Evolutionary conservation across 352 stramenopile genomes (phyloP).

Genomic region (Blastocystis hominis): DNA sequence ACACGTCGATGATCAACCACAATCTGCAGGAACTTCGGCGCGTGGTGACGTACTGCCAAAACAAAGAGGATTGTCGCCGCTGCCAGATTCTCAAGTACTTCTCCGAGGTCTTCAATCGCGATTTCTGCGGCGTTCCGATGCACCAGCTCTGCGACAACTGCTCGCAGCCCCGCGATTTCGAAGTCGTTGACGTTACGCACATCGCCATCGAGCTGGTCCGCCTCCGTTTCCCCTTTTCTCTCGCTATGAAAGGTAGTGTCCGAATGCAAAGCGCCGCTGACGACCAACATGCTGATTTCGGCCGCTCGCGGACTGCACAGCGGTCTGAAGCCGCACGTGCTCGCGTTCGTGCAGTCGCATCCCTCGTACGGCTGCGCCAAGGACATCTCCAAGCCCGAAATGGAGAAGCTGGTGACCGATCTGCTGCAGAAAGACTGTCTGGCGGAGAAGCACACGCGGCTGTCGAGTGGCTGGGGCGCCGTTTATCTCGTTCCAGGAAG

Average conservation of each 20-base stretch:
- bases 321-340: neutral
- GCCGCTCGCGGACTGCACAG: neutral
- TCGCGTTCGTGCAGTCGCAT: neutral
- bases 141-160: slow-evolving; percentile 75
- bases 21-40: slow-evolving; percentile 59
- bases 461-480: neutral
- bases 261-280: neutral
- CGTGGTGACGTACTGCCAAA: slow-evolving; percentile 62
- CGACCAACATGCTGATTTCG: neutral
- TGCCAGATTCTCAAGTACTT: slow-evolving; percentile 79
- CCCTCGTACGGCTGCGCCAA: neutral
- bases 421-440: slow-evolving; percentile 37
- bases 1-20: slow-evolving; percentile 2
- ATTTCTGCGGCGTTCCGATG: slow-evolving; percentile 67
- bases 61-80: slow-evolving; percentile 70
- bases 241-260: neutral
- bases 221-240: neutral
- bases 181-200: slow-evolving; percentile 9
- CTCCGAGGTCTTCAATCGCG: slow-evolving; percentile 70
- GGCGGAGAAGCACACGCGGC: neutral
- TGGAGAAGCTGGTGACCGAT: neutral
- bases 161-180: neutral
- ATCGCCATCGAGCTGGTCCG: neutral
- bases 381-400: neutral
- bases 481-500: neutral